Base-by-base conservation (phyloP, 2,329 filamentous ascomycete genomes). In the Nothomitra cinnamomea region DNA sequence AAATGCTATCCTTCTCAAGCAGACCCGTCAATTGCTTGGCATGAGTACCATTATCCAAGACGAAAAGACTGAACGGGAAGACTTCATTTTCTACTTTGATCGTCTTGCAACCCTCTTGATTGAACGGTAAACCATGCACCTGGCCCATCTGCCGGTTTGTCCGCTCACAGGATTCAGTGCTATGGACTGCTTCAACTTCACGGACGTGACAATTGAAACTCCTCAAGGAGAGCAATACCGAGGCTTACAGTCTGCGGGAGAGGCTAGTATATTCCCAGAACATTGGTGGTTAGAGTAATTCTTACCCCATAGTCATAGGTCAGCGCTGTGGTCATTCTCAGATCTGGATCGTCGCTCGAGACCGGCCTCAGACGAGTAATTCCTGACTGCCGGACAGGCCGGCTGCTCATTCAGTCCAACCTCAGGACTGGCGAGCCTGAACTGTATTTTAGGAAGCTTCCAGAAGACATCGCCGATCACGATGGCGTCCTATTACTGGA, bases 31-130 rank as follows among this genome's bases (percentile, higher is more conserved):
- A 66, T 74, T 95, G 53, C 76, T 75, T 54, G 89, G 82, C 48
- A 95, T 98, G 78, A 89, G 87, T 65, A 95, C 89, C 0, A 85
- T 95, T 54, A 78, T 98, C 41, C 83, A 94, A 63, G 78, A 92
- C 60, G 83, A 85, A 17, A 76, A 81, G 49, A 90, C 87, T 0
- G 72, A 77, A 5, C 77, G 86, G 42, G 90, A 95, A 64, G 89
- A 96, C 61, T 96, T 95, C 65, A 87, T 95, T 57, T 96, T 96
- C 68, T 96, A 96, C 68, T 95, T 96, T 66, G 88, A 98, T 67
- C 79, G 92, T 38, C 72, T 96, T 38, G 80, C 86, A 1, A 80
- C 85, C n/a, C 72, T 95, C 52, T 73, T 96, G 24, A 78, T 96
- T 48, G 90, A 96, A 66, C 76, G 70, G 63, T 75, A 69, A 53